Percentiles rank a stretch among this genome's conserved stretches.
phyloP scores from a whole-genome alignment of 805 yeast species.

The Kazachstania martiniae region DNA sequence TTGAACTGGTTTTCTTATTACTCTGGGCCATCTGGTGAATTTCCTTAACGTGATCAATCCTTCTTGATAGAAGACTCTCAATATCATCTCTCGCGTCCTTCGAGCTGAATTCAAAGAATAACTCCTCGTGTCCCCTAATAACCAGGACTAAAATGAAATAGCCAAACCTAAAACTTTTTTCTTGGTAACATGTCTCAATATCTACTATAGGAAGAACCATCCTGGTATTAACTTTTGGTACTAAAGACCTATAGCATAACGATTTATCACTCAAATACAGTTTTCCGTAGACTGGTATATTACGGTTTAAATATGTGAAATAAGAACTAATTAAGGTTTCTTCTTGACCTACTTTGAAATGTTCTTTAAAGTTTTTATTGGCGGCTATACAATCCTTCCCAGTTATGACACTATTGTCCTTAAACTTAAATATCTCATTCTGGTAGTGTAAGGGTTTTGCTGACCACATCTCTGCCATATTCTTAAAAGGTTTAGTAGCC shows the following conservation, averaged over 20 bases:
- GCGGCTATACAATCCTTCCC: constrained; percentile 35
- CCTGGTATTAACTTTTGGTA: constrained; percentile 67
- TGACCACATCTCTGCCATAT: constrained; percentile 37
- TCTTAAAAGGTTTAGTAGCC: constrained; percentile 13
- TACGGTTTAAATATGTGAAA: constrained; percentile 54
- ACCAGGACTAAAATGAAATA: constrained; percentile 63
- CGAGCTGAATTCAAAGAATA: constrained; percentile 67
- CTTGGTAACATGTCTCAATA: constrained; percentile 57
- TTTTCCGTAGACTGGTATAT: constrained; percentile 76
- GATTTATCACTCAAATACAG: constrained; percentile 57
- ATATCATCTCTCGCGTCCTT: constrained; percentile 63
- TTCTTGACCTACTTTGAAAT: constrained; percentile 50
- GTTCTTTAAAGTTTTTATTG: constrained; percentile 47
- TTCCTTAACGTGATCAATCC: constrained; percentile 30
- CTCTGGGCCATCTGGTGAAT: not conserved
- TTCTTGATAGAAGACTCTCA: constrained; percentile 40
- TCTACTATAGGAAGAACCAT: constrained; percentile 76
- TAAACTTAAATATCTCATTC: constrained; percentile 29
- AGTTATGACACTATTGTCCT: constrained; percentile 40
- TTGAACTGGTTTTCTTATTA: not conserved
- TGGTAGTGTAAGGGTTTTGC: constrained; percentile 56
- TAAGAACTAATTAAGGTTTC: constrained; percentile 56
- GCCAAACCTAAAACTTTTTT: constrained; percentile 57
- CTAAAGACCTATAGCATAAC: constrained; percentile 69
- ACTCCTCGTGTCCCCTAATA: constrained; percentile 64